Base-by-base conservation (phyloP, 441 rosid genomes). In the Bocquillonia castaneifolia region DNA sequence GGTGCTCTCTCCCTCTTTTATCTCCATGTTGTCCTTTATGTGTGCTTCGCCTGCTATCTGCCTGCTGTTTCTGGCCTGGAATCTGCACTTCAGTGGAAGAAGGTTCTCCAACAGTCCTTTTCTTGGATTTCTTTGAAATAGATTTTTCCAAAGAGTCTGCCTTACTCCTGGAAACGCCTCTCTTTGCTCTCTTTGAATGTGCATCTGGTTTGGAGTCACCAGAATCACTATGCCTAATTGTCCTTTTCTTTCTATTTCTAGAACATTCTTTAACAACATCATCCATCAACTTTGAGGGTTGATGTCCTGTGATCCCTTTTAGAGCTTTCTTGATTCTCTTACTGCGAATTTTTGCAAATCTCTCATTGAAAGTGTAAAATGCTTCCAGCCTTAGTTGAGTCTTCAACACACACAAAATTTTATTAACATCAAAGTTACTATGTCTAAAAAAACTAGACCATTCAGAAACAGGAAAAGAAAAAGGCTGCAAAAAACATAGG, bases 311-410 rank as follows among this genome's bases (percentile, higher is more conserved):
- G 51, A 94, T 94, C 72, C 91, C 98, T 84, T 84, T 92, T 73
- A 92, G 92, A 58, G 96, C 98, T 63, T 85, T 88, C 64, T 86
- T 88, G 26, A 94, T 90, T 76, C 99, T 88, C 80, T 85, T 88
- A 56, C 98, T 94, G 71, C 93, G 96, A 48, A 92, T 90, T 81
- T 94, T 92, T 7, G 97, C 97, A 82, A 92, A 94, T 80, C 89
- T 88, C 80, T 94, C 97, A 72, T 84, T 94, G 81, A 92, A 94
- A 76, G 91, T 79, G 78, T 94, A 94, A 79, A 92, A 94, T 72
- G 98, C 99, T 81, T 94, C 99, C 76, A 90, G 74, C 37, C 96
- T 88, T 71, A 94, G 85, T 90, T 90, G 99, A 74, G 94, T 94
- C 99, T 94, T 44, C 54, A 75, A 72, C 47, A 77, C 37, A 76